A percentile compares a stretch with the other conserved stretches of the same genome.
phyloP scores from a whole-genome alignment of 2,329 filamentous ascomycete species.

The Penicillium sp. region DNA sequence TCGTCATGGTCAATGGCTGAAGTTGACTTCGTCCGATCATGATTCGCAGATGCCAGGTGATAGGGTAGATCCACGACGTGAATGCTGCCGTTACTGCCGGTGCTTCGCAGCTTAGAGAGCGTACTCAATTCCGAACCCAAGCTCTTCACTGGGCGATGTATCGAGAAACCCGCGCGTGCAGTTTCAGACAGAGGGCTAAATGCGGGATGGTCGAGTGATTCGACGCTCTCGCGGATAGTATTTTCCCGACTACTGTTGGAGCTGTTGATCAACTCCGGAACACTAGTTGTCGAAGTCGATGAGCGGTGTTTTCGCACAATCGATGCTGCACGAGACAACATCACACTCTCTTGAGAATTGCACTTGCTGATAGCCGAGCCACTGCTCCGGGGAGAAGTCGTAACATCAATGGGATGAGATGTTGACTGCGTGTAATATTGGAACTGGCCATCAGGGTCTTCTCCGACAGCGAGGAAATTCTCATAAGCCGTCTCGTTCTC shows the following conservation, averaged over 20 bases:
- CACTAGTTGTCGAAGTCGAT: constrained; percentile 42
- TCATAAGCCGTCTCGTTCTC: constrained; percentile 34
- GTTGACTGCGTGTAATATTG: constrained; percentile 41
- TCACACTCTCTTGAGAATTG: constrained; percentile 55
- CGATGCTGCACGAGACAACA: constrained; percentile 48
- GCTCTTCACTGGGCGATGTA: constrained; percentile 36
- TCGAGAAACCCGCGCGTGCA: constrained; percentile 22
- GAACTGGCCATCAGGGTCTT: constrained; percentile 46
- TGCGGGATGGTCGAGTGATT: constrained; percentile 11
- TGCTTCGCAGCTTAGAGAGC: constrained; percentile 25
- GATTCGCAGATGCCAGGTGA: constrained; percentile 19
- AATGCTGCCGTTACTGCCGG: constrained; percentile 24
- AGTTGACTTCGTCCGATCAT: constrained; percentile 36
- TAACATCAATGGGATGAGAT: constrained; percentile 37
- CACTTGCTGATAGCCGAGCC: constrained; percentile 53
- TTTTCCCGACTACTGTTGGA: constrained; percentile 38
- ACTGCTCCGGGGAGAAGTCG: constrained; percentile 45
- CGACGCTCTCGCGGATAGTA: constrained; percentile 22
- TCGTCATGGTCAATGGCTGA: constrained; percentile 28
- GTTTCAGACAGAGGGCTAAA: neutral
- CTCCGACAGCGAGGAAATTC: constrained; percentile 42
- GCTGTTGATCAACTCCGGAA: constrained; percentile 43
- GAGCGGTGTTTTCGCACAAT: constrained; percentile 46
- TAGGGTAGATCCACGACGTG: constrained; percentile 24
- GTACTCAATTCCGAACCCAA: constrained; percentile 31